Conservation (phyloP, 139 green algal species). For the Eudorina sp. region DNA sequence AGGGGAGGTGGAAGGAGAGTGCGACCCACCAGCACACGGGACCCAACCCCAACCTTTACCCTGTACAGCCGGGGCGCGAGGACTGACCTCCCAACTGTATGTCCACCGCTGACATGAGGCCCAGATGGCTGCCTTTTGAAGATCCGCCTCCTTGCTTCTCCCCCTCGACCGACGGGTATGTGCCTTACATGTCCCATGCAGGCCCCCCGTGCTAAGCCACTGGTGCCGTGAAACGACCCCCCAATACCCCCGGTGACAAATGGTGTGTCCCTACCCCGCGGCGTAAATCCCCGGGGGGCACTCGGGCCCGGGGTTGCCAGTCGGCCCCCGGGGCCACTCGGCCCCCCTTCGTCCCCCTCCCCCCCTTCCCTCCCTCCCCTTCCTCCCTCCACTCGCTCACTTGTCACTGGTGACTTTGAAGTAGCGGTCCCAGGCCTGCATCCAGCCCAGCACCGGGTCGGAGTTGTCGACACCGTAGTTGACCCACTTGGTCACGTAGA, state of each 20-base stretch:
- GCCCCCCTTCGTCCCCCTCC: too few species aligned
- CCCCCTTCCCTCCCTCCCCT: too few species aligned
- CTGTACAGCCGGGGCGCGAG: background rate
- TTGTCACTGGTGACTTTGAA: conserved; percentile 40
- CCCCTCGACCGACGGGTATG: too few species aligned
- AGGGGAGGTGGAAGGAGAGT: background rate
- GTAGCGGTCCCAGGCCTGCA: background rate
- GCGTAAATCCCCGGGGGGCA: background rate
- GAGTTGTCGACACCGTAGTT: conserved; percentile 35
- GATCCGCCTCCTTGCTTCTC: too few species aligned
- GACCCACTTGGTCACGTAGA: conserved; percentile 18
- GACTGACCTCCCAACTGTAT: background rate
- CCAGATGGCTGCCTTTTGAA: too few species aligned
- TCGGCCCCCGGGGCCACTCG: background rate
- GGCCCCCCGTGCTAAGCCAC: too few species aligned
- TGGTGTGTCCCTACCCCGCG: background rate
- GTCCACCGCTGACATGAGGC: too few species aligned
- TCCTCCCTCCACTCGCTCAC: background rate
- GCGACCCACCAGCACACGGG: background rate
- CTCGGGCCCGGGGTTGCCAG: background rate
- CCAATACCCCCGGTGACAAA: background rate
- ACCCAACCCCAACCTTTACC: background rate
- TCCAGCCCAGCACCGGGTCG: background rate
- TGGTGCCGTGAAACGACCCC: too few species aligned
- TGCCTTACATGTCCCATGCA: too few species aligned